phyloP scores from a whole-genome alignment of 129 eudicot species.

The Scalesia atractyloides region DNA sequence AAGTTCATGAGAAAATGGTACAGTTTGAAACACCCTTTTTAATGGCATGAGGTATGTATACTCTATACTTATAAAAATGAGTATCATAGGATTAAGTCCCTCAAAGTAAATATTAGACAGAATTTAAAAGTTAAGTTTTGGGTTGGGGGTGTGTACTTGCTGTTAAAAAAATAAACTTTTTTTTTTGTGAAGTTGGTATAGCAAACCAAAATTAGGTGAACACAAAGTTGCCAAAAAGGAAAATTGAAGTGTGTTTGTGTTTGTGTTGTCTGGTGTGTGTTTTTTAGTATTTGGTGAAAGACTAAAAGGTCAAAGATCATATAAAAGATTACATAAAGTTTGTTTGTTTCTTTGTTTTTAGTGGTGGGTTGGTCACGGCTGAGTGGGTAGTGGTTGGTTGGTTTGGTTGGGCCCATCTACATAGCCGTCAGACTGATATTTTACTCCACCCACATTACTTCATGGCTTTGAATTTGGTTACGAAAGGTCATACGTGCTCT shows the following conservation, averaged over 20 bases:
- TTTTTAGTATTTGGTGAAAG: neutral
- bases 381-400: neutral
- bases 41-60: no score
- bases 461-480: no score
- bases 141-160: no score
- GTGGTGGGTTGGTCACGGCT: neutral
- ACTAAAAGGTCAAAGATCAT: neutral
- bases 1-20: no score
- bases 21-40: no score
- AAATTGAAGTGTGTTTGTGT: neutral
- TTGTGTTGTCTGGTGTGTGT: neutral
- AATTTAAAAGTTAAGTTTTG: no score
- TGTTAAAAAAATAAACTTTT: no score
- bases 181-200: neutral
- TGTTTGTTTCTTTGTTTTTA: neutral
- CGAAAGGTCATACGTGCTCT: no score
- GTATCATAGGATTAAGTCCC: no score
- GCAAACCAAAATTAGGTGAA: neutral
- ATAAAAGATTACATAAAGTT: neutral
- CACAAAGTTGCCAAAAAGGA: neutral
- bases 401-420: neutral
- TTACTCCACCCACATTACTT: neutral
- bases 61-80: no score
- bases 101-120: no score
- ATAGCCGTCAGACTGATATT: neutral